Conservation (phyloP, 129 eudicot species). For the Artemisia tridentata region DNA sequence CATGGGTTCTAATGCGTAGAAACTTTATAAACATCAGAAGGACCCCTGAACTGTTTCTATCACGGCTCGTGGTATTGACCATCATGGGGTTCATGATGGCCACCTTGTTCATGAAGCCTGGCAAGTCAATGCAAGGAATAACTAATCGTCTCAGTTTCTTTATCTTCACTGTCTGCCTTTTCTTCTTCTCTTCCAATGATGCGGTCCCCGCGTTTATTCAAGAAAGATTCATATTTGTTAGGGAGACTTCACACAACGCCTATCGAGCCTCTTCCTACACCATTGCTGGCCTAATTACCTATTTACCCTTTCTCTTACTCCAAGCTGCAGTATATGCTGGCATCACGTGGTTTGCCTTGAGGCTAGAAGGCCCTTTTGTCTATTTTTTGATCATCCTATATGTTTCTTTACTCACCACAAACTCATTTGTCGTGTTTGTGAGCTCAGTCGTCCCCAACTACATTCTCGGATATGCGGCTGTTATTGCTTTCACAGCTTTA, state of each 20-base stretch:
- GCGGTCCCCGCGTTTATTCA: constrained; percentile 86
- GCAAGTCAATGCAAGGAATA: constrained; percentile 47
- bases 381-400: constrained; percentile 62
- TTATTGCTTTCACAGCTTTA: constrained; percentile 75
- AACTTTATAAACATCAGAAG: constrained; percentile 70
- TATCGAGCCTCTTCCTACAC: constrained; percentile 79
- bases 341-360: constrained; percentile 65
- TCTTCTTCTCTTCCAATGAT: constrained; percentile 82
- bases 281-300: constrained; percentile 65
- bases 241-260: constrained; percentile 80
- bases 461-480: constrained; percentile 83
- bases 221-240: constrained; percentile 77
- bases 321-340: constrained; percentile 64
- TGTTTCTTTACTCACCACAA: constrained; percentile 69
- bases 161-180: constrained; percentile 74
- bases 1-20: constrained; percentile 69
- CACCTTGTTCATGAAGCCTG: constrained; percentile 64
- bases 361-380: constrained; percentile 50
- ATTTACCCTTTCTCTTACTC: constrained; percentile 62
- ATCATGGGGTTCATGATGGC: constrained; percentile 89
- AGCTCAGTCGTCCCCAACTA: constrained; percentile 84
- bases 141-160: constrained; percentile 77
- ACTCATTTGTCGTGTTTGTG: constrained; percentile 75
- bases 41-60: constrained; percentile 76
- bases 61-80: constrained; percentile 65